A percentile compares a stretch with the other conserved stretches of the same genome.
Conservation (phyloP, 1,284 basidiomycete genomes). For the Ustilago vetiveriae region DNA sequence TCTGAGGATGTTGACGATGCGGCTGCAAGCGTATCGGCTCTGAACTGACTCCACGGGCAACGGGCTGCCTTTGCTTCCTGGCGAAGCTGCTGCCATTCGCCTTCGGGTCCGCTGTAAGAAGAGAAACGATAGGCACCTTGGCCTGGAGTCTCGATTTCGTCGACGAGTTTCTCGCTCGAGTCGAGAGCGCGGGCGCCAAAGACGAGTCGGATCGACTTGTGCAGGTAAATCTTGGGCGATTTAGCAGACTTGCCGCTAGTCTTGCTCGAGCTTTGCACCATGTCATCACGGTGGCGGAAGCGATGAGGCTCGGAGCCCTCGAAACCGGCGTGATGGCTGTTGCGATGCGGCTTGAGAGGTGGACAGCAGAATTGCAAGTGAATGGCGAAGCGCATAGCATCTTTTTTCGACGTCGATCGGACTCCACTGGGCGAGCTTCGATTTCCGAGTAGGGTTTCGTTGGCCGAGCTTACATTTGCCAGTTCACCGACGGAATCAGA, state of each 20-base stretch:
- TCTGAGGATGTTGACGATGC: not conserved
- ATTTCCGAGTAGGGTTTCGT: no score
- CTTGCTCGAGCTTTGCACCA: not conserved
- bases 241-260: constrained; percentile 5
- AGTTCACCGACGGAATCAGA: not conserved
- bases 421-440: constrained; percentile 3
- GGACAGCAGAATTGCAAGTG: constrained; percentile 58
- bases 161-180: constrained; percentile 43
- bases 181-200: constrained; percentile 56
- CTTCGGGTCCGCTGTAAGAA: constrained; percentile 47
- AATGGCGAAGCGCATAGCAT: constrained; percentile 59
- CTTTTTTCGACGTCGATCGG: constrained; percentile 12
- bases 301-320: constrained; percentile 14
- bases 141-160: constrained; percentile 50
- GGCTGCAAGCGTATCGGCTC: not conserved
- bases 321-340: constrained; percentile 24
- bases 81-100: constrained; percentile 45
- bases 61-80: constrained; percentile 14
- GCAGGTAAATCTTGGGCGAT: constrained; percentile 48
- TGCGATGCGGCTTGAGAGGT: constrained; percentile 10
- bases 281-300: constrained; percentile 5
- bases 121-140: constrained; percentile 37
- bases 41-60: not conserved
- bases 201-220: constrained; percentile 57
- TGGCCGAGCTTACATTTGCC: not conserved